Base-by-base conservation (phyloP, 495 filamentous ascomycete genomes). In the Terfezia claveryi region DNA sequence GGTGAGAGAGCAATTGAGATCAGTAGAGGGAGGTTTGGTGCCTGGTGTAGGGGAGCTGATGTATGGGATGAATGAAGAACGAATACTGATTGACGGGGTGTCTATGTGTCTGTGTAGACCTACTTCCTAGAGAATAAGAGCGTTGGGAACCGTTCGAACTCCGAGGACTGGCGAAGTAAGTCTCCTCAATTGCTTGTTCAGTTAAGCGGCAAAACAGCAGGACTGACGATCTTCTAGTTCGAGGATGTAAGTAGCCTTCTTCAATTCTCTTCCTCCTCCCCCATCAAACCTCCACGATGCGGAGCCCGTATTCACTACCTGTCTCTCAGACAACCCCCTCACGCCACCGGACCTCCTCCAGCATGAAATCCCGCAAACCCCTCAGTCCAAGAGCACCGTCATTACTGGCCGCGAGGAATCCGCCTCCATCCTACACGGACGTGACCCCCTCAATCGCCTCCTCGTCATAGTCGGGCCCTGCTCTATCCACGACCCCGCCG, bases 391-490 rank as follows among this genome's bases (percentile, higher is more conserved):
- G 68, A 67, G 74, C 57, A 92, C 88, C 32, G 92, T 96, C 12
- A 69, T 91, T 44, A 66, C 76, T 49, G 82, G 79, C 46, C 89
- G 92, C 60, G 76, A 85, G 27, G 89, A 94, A 67, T 78, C 85
- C 38, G 83, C 80, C 51, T 76, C 78, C 9, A 72, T 96, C 53
- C 81, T 94, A 56, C 81, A 88, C 51, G 84, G 81, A 54, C 80
- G 68, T 51, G 89, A 96, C 64, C 69, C 76, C 36, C 78, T 79
- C 59, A 70, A 80, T 53, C 79, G 91, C 37, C 74, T 99, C 10
- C 73, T 99, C 55, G 91, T 99, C 53, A 80, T 99, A 61, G 79
- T 96, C 55, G 92, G 92, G 0, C 92, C 92, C 4, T 99, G 92
- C 74, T 93, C 85, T 14, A 94, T 99, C 62, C 92, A 99, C 72